Evolutionary conservation across 1,284 basidiomycete species (phyloP), one percentile per base, ranked within the genome.

Genomic region (Chalciporus sp.): DNA sequence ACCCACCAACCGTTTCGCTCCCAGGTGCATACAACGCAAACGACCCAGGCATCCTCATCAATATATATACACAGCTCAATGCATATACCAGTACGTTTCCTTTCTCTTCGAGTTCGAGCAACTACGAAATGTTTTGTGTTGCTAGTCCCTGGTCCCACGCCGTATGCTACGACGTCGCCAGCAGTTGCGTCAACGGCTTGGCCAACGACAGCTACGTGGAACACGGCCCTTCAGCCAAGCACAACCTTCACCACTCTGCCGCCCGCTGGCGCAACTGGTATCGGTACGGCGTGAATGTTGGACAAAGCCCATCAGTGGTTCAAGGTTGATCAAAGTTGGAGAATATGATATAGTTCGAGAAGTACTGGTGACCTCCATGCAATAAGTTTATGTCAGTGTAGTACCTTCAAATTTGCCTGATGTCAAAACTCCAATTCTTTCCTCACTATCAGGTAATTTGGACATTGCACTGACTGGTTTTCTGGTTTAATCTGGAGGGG

Each of bases 401-500:
- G n/a, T n/a, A n/a, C n/a, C n/a, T n/a, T n/a, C n/a, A n/a, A n/a
- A n/a, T n/a, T n/a, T n/a, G n/a, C n/a, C n/a, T 49, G 20, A 10
- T 33, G 42, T 56, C 49, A 23, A 10, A 16, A 16, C 29, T 16
- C 28, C 3, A 19, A n/a, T 27, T 17, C 44, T 45, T n/a, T 49
- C 55, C n/a, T 63, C 51, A 16, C 16, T 31, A 37, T 20, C 47
- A 7, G 42, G 5, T 10, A 40, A 50, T 14, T 19, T 6, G 8
- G 37, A 26, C 29, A 20, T 29, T 52, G 44, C 53, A 29, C 51
- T 42, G 49, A 41, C 45, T 19, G 35, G 20, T 9, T 29, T 26
- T 20, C 53, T 28, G 10, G 67, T 61, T 52, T 68, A 69, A 17
- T 81, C 81, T 53, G 82, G 76, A n/a, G n/a, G n/a, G n/a, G n/a